Base-by-base conservation (phyloP, 2,329 filamentous ascomycete genomes). In the Tolypocladium guangdongense region DNA sequence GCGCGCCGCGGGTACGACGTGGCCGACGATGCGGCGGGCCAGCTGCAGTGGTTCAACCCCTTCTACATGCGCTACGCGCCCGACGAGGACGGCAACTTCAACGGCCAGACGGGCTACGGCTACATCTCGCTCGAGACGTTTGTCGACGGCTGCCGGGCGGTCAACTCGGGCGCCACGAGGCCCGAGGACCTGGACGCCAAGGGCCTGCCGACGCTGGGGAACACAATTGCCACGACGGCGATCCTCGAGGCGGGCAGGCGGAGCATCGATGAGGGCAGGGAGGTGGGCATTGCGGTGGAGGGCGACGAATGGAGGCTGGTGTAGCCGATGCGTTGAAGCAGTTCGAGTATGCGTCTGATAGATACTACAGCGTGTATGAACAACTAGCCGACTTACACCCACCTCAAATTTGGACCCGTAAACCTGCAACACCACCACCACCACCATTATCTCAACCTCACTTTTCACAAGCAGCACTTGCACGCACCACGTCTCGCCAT, bases 71-170 rank as follows among this genome's bases (percentile, higher is more conserved):
- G 87, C 63, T 96, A 96, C 64, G 88, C 90, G 14, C 90, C 91
- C 22, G 90, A 96, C 64, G 91, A 96, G 74, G 88, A 95, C 69
- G 92, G 91, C 52, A 95, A 96, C 72, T 96, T 96, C 69, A 84
- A 83, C 52, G 91, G 91, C 37, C 91, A 96, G 74, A 86, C 83
- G 7, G 91, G 91, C 27, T 96, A 96, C 68, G 91, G 91, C 36
- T 96, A 96, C 71, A 82, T 96, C 55, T 93, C 87, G 22, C 91
- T 96, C 64, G 91, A 96, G 74, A 96, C 96, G 73, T 96, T 96
- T 70, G 84, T 96, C 50, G 90, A 96, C 67, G 90, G 86, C 14
- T 90, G 90, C 66, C 83, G 83, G 46, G 81, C 83, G 7, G 75
- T 96, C 52, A 95, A 93, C 64, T 82, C 87, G 33, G 87, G 88